Conservation (phyloP, 2,329 filamentous ascomycete species). For the Fusarium hostae region DNA sequence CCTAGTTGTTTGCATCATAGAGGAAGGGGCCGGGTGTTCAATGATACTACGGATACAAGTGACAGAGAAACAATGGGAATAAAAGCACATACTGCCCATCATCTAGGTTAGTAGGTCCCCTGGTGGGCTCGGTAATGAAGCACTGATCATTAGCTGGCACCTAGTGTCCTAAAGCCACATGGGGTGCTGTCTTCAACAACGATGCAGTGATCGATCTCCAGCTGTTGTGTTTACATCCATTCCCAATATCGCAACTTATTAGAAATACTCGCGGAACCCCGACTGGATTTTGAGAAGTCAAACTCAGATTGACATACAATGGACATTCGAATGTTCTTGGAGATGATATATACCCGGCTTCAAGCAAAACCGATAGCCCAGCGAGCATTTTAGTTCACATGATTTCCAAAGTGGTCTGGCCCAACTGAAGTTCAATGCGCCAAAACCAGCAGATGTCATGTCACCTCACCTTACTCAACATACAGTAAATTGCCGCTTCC, state of each 20-base stretch:
- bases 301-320: neutral
- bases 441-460: slow-evolving; percentile 31
- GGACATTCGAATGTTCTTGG: neutral
- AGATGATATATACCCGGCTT: neutral
- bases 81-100: slow-evolving; percentile 15
- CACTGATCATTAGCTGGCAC: slow-evolving; percentile 39
- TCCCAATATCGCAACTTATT: too few relatives aligned
- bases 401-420: slow-evolving; percentile 27
- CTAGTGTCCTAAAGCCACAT: slow-evolving; percentile 33
- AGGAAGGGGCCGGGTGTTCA: neutral
- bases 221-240: neutral
- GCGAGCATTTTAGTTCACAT: slow-evolving; percentile 23
- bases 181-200: slow-evolving; percentile 18
- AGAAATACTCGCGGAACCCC: neutral
- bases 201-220: neutral
- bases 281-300: neutral
- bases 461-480: slow-evolving; percentile 37
- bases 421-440: slow-evolving; percentile 26
- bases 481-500: slow-evolving; percentile 15
- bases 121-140: slow-evolving; percentile 35
- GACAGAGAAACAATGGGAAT: slow-evolving; percentile 15
- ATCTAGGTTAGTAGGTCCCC: slow-evolving; percentile 4
- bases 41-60: neutral
- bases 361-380: slow-evolving; percentile 3
- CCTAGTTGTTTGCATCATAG: neutral